phyloP scores from a whole-genome alignment of 495 filamentous ascomycete genomes.

The Podospora sp. region DNA sequence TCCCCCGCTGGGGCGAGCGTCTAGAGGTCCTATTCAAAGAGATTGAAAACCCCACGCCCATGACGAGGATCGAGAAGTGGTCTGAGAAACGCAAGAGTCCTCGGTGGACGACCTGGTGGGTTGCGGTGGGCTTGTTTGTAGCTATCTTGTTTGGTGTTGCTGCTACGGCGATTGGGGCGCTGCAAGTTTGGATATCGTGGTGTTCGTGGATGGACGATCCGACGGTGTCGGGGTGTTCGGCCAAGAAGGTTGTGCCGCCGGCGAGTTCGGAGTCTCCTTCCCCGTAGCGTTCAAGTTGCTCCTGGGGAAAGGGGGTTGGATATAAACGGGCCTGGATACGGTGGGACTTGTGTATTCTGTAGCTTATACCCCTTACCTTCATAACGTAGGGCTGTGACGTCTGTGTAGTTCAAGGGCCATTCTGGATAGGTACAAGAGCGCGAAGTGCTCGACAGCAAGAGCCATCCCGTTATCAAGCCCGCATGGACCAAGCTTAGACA shows the following conservation, averaged over 20 bases:
- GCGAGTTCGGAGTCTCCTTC: too few relatives aligned
- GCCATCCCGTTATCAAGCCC: too few relatives aligned
- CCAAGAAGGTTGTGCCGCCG: not conserved
- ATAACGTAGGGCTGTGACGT: too few relatives aligned
- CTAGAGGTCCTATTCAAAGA: constrained; percentile 22
- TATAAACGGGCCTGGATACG: too few relatives aligned
- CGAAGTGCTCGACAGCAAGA: too few relatives aligned
- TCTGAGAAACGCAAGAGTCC: constrained; percentile 20
- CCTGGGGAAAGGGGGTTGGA: too few relatives aligned
- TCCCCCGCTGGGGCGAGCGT: constrained; percentile 20
- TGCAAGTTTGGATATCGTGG: constrained; percentile 24
- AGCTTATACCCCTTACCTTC: too few relatives aligned
- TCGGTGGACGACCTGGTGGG: constrained; percentile 24
- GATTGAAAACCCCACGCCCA: constrained; percentile 21
- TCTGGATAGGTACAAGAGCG: too few relatives aligned
- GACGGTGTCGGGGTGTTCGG: constrained; percentile 1
- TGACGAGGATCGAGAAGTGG: constrained; percentile 21
- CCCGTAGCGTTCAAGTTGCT: too few relatives aligned
- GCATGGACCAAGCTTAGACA: too few relatives aligned
- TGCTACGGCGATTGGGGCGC: constrained; percentile 14
- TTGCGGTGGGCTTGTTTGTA: constrained; percentile 13
- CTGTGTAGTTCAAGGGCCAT: too few relatives aligned
- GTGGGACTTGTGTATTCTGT: too few relatives aligned
- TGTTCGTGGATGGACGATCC: constrained; percentile 18
- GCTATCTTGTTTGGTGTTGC: constrained; percentile 20